A percentile compares a stretch with the other conserved stretches of the same genome.
Evolutionary conservation across 1,284 basidiomycete genomes (phyloP).

Genomic region (Microbotryomycetes sp.): DNA sequence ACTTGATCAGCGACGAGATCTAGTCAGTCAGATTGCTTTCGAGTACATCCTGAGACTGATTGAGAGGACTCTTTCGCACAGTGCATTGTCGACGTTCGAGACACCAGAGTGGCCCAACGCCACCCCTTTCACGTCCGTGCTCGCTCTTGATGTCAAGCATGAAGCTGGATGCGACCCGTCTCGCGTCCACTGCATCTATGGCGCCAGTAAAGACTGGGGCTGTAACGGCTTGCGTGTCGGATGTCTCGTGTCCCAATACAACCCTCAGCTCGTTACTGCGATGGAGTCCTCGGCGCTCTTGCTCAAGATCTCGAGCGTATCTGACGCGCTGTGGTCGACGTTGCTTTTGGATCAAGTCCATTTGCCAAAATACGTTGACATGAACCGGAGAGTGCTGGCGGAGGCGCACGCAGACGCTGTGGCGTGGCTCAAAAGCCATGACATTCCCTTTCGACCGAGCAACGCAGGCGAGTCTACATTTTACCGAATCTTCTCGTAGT

Average conservation of each 20-base stretch:
- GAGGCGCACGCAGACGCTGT: conserved; percentile 15
- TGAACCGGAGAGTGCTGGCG: conserved; percentile 15
- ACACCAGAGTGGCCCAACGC: conserved; percentile 35
- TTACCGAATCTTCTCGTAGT: neutral
- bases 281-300: conserved; percentile 25
- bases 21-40: conserved; percentile 28
- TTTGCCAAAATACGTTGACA: conserved; percentile 13
- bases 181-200: conserved; percentile 40
- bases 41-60: too few relatives aligned
- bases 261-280: conserved; percentile 39
- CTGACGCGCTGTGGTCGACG: conserved; percentile 24
- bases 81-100: conserved; percentile 14
- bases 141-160: conserved; percentile 42
- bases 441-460: conserved; percentile 17
- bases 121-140: conserved; percentile 42
- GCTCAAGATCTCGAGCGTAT: conserved; percentile 28
- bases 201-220: conserved; percentile 46
- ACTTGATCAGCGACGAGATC: conserved; percentile 45
- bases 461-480: conserved; percentile 17
- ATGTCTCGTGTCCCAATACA: conserved; percentile 43
- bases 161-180: conserved; percentile 44
- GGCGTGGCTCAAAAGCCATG: conserved; percentile 14
- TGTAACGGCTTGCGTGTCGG: conserved; percentile 44
- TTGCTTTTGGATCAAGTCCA: conserved; percentile 12
- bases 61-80: neutral